Base-by-base conservation (phyloP, 2,329 filamentous ascomycete genomes). In the Pseudohalonectria lignicola region DNA sequence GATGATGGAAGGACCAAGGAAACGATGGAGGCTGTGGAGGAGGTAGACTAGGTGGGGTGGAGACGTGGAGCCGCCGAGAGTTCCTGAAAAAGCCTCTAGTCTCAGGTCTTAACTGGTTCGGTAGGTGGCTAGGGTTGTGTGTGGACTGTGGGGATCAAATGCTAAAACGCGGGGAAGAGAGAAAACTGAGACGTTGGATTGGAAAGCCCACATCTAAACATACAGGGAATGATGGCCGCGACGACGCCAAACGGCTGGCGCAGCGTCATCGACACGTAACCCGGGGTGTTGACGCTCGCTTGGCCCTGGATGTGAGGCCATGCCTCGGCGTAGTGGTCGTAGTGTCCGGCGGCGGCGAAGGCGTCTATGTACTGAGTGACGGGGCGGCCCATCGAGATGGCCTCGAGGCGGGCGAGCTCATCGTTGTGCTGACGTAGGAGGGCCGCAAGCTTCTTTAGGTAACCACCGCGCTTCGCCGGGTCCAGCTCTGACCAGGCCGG, bases 151-250 rank as follows among this genome's bases (percentile, higher is more conserved):
- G n/a, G n/a, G n/a, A n/a, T n/a, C n/a, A n/a, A n/a, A n/a, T n/a
- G n/a, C n/a, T 1, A n/a, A 12, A 16, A 15, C 17, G 20, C 4
- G 30, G 16, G n/a, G 12, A 36, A 25, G 16, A n/a, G 8, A n/a
- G 23, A 17, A n/a, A 18, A 33, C n/a, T n/a, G n/a, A n/a, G n/a
- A n/a, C n/a, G n/a, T n/a, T n/a, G n/a, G n/a, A n/a, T n/a, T n/a
- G n/a, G n/a, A n/a, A n/a, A n/a, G n/a, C n/a, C n/a, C n/a, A n/a
- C n/a, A n/a, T n/a, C n/a, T 12, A 26, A 26, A 26, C 36, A 7
- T 18, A 38, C 72, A 78, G 0, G 73, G 73, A 36, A 76, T 71
- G 39, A 79, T 78, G n/a, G 59, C 59, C 2, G 61, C 72, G 0
- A 62, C 64, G 2, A 74, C 68, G n/a, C 69, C 69, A 31, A 60